Conservation (phyloP, 2,329 filamentous ascomycete genomes). For the Beauveria sp. region DNA sequence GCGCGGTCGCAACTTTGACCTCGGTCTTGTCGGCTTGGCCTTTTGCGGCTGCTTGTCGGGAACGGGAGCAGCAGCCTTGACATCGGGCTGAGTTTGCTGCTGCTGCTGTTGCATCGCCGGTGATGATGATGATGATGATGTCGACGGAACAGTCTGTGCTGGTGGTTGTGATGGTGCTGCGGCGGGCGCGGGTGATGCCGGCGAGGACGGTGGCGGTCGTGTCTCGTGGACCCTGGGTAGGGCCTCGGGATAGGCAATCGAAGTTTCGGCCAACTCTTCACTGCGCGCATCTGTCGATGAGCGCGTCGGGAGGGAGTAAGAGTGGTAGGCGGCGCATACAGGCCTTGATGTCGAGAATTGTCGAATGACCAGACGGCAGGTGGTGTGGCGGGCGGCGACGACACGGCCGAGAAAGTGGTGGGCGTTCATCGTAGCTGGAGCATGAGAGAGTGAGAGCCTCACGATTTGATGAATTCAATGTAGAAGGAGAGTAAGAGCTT, state of each 20-base stretch:
- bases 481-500: neutral
- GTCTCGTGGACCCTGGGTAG: conserved; percentile 47
- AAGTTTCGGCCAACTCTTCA: conserved; percentile 38
- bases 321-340: conserved; percentile 37
- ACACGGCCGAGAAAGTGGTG: conserved; percentile 33
- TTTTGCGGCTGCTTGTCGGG: conserved; percentile 62
- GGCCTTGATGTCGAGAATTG: conserved; percentile 33
- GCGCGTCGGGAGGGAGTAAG: conserved; percentile 41
- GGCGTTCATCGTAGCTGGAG: conserved; percentile 32
- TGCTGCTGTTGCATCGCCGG: conserved; percentile 4
- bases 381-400: conserved; percentile 31
- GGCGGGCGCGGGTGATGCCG: conserved; percentile 14
- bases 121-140: conserved; percentile 11
- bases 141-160: conserved; percentile 7
- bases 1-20: conserved; percentile 47
- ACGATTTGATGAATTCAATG: neutral
- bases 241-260: conserved; percentile 37
- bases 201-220: conserved; percentile 30
- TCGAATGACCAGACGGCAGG: conserved; percentile 31
- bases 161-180: conserved; percentile 13
- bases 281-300: conserved; percentile 33
- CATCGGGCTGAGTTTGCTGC: no score
- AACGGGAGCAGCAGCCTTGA: conserved; percentile 37
- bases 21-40: conserved; percentile 40
- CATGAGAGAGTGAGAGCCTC: conserved; percentile 16